Percentiles rank a stretch among this genome's conserved stretches.
Conservation (phyloP, 2,329 filamentous ascomycete species). For the Rhynchosporium secalis region DNA sequence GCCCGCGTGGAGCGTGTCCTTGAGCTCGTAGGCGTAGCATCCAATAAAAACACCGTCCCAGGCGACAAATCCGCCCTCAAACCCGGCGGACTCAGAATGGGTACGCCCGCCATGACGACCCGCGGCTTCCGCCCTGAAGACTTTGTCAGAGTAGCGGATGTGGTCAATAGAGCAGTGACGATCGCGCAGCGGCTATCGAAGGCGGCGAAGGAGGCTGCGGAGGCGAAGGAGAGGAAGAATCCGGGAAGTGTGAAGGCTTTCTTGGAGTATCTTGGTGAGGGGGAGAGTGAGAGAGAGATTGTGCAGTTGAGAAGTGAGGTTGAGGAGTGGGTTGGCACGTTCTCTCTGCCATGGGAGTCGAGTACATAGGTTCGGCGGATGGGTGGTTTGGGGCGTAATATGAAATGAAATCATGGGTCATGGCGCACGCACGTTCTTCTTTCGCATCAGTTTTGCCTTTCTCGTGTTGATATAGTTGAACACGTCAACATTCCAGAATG, state of each 20-base stretch:
- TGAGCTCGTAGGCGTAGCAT: conserved; percentile 91
- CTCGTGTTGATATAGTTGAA: too few relatives aligned
- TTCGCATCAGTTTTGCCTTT: too few relatives aligned
- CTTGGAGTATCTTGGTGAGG: conserved; percentile 66
- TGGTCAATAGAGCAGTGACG: conserved; percentile 79
- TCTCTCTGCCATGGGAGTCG: conserved; percentile 66
- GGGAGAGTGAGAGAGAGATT: conserved; percentile 68
- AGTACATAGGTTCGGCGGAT: conserved; percentile 15
- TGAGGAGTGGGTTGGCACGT: conserved; percentile 76
- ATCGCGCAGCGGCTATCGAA: conserved; percentile 77
- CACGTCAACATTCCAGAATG: too few relatives aligned
- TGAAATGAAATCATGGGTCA: conserved; percentile 3
- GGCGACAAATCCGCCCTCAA: conserved; percentile 92
- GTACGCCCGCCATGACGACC: conserved; percentile 96
- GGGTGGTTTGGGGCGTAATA: not conserved
- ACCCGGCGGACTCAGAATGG: conserved; percentile 89
- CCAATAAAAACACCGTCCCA: conserved; percentile 98
- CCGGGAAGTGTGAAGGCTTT: conserved; percentile 66
- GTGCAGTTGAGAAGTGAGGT: conserved; percentile 72
- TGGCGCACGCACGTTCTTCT: not conserved
- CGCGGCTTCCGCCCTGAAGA: conserved; percentile 88
- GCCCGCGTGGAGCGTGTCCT: conserved; percentile 86
- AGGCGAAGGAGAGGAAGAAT: conserved; percentile 66
- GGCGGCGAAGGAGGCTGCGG: conserved; percentile 66
- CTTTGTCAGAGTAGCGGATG: conserved; percentile 82